Conservation (phyloP, 1,139 yeast species). For the Kodamaea sp. region DNA sequence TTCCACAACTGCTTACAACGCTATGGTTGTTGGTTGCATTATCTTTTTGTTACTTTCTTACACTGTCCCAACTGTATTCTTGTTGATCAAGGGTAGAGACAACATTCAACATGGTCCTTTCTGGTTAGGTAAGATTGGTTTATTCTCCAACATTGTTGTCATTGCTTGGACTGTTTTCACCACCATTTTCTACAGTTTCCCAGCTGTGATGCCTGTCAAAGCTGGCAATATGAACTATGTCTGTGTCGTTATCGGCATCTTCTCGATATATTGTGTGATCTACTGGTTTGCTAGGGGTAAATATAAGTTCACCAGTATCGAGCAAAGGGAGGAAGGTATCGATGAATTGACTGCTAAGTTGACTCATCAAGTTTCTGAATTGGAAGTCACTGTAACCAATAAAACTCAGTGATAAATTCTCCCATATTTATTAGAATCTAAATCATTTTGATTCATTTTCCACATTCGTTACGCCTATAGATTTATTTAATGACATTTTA, state of each 20-base stretch:
- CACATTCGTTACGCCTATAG: background rate
- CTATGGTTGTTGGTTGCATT: constrained; percentile 38
- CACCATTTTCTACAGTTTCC: constrained; percentile 41
- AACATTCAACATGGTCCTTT: constrained; percentile 40
- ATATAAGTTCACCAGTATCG: constrained; percentile 25
- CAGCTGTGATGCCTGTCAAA: constrained; percentile 43
- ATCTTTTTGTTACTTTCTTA: constrained; percentile 35
- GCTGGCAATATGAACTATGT: constrained; percentile 47
- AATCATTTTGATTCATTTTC: background rate
- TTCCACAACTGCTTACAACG: constrained; percentile 40
- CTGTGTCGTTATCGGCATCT: constrained; percentile 37
- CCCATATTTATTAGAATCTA: background rate
- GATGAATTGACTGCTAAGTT: constrained; percentile 26
- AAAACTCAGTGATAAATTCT: constrained; percentile 1
- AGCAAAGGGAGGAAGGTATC: constrained; percentile 23
- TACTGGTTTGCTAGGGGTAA: constrained; percentile 42
- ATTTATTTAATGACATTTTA: too few relatives aligned
- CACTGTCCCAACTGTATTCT: constrained; percentile 30
- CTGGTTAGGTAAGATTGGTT: constrained; percentile 44
- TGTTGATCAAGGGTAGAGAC: constrained; percentile 33
- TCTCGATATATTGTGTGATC: constrained; percentile 26
- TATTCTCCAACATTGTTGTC: constrained; percentile 20
- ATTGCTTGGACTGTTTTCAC: constrained; percentile 41
- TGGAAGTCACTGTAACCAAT: constrained; percentile 23
- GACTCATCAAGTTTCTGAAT: constrained; percentile 24